Percentiles rank a stretch among this genome's conserved stretches.
Conservation (phyloP, 2,329 filamentous ascomycete genomes). For the Cytospora piceicola region DNA sequence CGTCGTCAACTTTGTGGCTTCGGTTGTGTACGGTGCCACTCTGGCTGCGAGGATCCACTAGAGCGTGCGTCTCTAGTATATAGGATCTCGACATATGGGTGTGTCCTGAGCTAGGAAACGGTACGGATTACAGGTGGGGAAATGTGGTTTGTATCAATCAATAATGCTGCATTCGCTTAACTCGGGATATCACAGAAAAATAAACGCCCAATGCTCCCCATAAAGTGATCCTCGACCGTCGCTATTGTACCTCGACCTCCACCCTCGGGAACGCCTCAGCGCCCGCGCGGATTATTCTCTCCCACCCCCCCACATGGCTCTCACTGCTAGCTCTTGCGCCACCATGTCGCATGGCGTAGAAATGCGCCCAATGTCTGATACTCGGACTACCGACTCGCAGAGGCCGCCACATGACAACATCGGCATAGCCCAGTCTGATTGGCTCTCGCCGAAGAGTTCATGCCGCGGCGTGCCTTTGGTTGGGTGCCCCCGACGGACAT, state of each 20-base stretch:
- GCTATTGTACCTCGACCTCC: not conserved
- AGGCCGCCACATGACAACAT: not conserved
- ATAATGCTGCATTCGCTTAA: conserved; percentile 14
- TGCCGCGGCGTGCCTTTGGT: not conserved
- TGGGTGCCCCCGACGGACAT: not conserved
- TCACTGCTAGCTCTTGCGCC: not conserved
- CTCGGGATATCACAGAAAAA: conserved; percentile 7
- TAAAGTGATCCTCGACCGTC: too few relatives aligned
- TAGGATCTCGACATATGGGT: not conserved
- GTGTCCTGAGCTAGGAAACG: not conserved
- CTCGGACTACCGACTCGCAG: not conserved
- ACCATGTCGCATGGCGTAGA: not conserved
- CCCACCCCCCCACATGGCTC: not conserved
- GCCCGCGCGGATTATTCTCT: conserved; percentile 4
- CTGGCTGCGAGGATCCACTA: conserved; percentile 66
- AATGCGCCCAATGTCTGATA: not conserved
- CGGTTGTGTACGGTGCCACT: conserved; percentile 77
- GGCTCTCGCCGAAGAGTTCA: not conserved
- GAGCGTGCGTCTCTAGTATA: not conserved
- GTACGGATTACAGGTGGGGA: not conserved
- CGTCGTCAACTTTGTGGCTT: conserved; percentile 68
- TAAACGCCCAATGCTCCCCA: not conserved
- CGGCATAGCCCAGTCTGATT: not conserved
- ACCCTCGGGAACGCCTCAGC: not conserved
- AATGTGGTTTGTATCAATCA: not conserved